These are phyloP conservation scores for Colletotrichum filicis DNA, from an alignment of 2,329 filamentous ascomycete genomes.

Conservation along the genomic window DNA sequence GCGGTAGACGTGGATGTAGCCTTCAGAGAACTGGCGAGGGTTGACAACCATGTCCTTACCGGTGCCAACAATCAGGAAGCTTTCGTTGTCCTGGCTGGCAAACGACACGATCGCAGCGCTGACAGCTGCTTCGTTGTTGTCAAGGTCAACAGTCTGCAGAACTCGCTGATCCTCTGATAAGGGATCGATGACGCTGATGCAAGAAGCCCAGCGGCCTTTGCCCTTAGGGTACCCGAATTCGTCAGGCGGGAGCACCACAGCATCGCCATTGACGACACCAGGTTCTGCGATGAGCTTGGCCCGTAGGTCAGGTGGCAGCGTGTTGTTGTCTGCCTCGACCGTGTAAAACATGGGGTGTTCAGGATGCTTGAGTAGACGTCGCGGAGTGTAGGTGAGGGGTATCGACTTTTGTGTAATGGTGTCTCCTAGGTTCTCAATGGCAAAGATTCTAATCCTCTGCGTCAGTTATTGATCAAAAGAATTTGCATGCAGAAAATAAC, in stretches of 20 bases:
- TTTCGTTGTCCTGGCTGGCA: slow-evolving; percentile 86
- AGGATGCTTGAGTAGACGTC: slow-evolving; percentile 87
- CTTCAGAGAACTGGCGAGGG: slow-evolving; percentile 79
- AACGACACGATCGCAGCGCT: slow-evolving; percentile 89
- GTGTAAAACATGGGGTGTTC: slow-evolving; percentile 92
- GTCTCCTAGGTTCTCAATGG: slow-evolving; percentile 85
- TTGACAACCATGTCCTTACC: slow-evolving; percentile 88
- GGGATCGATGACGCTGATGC: slow-evolving; percentile 92
- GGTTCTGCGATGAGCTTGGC: slow-evolving; percentile 80
- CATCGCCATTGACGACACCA: slow-evolving; percentile 76
- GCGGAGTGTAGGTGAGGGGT: slow-evolving; percentile 88
- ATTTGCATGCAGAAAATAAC: neutral
- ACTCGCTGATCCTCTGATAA: slow-evolving; percentile 75
- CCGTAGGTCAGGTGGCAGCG: slow-evolving; percentile 82
- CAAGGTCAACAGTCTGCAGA: slow-evolving; percentile 81
- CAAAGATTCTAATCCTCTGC: slow-evolving; percentile 76
- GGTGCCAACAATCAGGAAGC: slow-evolving; percentile 93
- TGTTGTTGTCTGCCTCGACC: slow-evolving; percentile 93
- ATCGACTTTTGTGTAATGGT: slow-evolving; percentile 90
- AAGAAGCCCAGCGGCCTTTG: slow-evolving; percentile 92
- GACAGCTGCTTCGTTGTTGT: slow-evolving; percentile 91
- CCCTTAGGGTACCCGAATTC: slow-evolving; percentile 92
- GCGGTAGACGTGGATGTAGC: slow-evolving; percentile 92
- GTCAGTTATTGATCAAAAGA: slow-evolving; percentile 46
- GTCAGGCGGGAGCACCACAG: slow-evolving; percentile 75